Evolutionary conservation across 441 rosid species (phyloP).

Genomic region (Iberis amara): DNA sequence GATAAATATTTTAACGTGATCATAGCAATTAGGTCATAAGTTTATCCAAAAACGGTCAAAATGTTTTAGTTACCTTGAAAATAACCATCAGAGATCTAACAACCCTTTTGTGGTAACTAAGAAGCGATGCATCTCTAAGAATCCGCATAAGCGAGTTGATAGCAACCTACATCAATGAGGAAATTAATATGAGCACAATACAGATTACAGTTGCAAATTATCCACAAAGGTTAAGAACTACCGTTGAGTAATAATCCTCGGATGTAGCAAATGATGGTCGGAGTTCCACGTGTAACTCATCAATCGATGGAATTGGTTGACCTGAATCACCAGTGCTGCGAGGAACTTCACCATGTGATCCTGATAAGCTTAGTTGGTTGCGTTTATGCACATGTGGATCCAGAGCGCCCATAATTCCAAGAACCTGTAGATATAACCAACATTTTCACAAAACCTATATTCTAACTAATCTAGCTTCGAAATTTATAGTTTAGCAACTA

Average conservation of each 20-base stretch:
- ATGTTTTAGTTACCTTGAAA: conserved; percentile 63
- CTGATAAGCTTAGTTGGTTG: conserved; percentile 76
- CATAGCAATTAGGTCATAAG: conserved; percentile 14
- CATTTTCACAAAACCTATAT: conserved; percentile 24
- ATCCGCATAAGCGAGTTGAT: conserved; percentile 96
- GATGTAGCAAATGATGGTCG: conserved; percentile 95
- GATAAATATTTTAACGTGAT: background rate
- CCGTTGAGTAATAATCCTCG: conserved; percentile 96
- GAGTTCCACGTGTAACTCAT: conserved; percentile 86
- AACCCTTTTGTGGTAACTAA: conserved; percentile 98
- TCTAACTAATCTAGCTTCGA: conserved; percentile 12
- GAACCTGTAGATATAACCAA: conserved; percentile 55
- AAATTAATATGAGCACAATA: conserved; percentile 25
- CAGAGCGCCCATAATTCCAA: conserved; percentile 98
- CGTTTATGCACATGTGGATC: conserved; percentile 95
- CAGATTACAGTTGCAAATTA: conserved; percentile 20
- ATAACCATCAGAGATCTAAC: conserved; percentile 97
- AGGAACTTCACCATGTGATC: conserved; percentile 84
- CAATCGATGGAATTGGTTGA: conserved; percentile 80
- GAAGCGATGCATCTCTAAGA: conserved; percentile 96
- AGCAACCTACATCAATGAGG: conserved; percentile 66
- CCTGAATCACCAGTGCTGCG: conserved; percentile 93
- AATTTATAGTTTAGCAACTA: conserved; percentile 32
- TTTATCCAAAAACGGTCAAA: conserved; percentile 10
- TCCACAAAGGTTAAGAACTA: conserved; percentile 34